phyloP scores from a whole-genome alignment of 108 stramenopile genomes.

The Stephanodiscus triporus region DNA sequence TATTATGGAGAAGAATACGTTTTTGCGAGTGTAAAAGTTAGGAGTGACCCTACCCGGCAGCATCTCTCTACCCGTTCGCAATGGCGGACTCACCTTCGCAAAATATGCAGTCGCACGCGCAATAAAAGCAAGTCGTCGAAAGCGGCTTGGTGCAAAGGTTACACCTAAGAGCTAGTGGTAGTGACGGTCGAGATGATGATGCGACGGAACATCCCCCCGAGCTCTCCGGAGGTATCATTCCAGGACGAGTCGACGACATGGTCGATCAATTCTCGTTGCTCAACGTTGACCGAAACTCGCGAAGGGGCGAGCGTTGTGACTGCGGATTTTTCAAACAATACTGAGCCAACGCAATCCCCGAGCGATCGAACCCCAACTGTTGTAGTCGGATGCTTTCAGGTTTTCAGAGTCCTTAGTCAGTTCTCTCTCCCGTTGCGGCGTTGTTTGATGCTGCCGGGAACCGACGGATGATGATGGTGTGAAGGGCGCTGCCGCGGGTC shows the following conservation, averaged over 20 bases:
- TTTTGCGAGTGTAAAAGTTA: background rate
- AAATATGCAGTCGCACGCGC: slow-evolving; percentile 78
- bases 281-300: background rate
- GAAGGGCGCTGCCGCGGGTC: no score
- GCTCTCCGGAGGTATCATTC: slow-evolving; percentile 17
- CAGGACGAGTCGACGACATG: slow-evolving; percentile 3
- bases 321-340: background rate
- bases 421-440: background rate
- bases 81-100: slow-evolving; percentile 67
- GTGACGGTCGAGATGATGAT: slow-evolving; percentile 21
- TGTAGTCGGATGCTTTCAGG: background rate
- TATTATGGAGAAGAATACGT: background rate
- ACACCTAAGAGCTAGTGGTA: slow-evolving; percentile 52
- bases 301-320: background rate
- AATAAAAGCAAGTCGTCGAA: slow-evolving; percentile 73
- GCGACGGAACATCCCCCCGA: slow-evolving; percentile 14
- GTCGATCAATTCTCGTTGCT: no score
- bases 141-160: slow-evolving; percentile 72
- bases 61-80: background rate
- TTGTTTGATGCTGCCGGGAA: background rate
- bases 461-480: background rate
- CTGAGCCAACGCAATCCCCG: background rate
- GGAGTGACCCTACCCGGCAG: background rate
- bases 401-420: background rate
- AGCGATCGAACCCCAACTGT: background rate